These are phyloP conservation scores for Aspergillus sp. DNA, from an alignment of 2,329 filamentous ascomycete genomes.

Conservation along the genomic window DNA sequence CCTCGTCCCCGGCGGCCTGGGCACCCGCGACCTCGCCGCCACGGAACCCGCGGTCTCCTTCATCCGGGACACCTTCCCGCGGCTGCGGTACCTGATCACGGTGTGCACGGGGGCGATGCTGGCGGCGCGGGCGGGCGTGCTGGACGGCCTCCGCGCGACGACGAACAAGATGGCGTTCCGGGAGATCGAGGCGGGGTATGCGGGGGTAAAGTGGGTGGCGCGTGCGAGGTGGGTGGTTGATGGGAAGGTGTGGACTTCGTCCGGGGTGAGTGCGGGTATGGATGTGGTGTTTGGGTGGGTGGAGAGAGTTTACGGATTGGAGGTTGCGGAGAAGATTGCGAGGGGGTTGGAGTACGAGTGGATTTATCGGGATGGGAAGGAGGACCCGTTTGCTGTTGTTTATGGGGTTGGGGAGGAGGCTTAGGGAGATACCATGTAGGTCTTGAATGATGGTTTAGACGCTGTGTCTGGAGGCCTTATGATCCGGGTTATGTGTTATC, in stretches of 20 bases:
- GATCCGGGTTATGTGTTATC: too few species aligned
- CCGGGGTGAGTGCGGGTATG: constrained; percentile 62
- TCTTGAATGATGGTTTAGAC: too few species aligned
- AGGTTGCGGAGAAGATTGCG: constrained; percentile 49
- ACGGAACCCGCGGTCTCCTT: constrained; percentile 43
- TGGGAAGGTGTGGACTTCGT: constrained; percentile 65
- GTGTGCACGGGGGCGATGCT: constrained; percentile 65
- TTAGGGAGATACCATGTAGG: too few species aligned
- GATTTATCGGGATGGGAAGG: neutral
- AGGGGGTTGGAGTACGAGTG: constrained; percentile 54
- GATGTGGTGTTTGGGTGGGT: constrained; percentile 61
- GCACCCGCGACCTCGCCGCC: constrained; percentile 34
- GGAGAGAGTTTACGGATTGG: constrained; percentile 52
- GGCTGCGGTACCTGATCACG: constrained; percentile 57
- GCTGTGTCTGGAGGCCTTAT: too few species aligned
- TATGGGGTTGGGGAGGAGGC: constrained; percentile 11
- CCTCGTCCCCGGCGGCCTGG: constrained; percentile 63
- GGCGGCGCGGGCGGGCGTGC: constrained; percentile 56
- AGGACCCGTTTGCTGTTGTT: constrained; percentile 9
- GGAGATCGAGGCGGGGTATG: constrained; percentile 46
- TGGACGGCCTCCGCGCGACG: constrained; percentile 61
- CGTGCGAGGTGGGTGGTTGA: constrained; percentile 64
- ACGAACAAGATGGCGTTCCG: constrained; percentile 63
- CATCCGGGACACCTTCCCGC: constrained; percentile 45
- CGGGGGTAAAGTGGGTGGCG: constrained; percentile 58